Base-by-base conservation (phyloP, 257 asterid species). In the Ophiorrhiza pumila region DNA sequence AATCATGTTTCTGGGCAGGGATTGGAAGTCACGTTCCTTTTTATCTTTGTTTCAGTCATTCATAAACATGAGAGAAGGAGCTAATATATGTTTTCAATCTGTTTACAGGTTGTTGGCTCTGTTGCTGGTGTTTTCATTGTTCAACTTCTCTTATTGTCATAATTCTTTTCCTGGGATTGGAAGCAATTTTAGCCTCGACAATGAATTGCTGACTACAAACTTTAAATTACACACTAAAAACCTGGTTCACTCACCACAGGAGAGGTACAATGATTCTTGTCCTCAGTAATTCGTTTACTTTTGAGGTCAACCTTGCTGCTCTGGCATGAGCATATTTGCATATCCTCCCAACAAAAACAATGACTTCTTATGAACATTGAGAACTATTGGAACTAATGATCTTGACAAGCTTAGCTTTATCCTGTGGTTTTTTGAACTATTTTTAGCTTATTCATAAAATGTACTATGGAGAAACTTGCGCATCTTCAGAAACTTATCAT, bases 51-150 rank as follows among this genome's bases (percentile, higher is more conserved):
- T 12, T 46, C 34, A 27, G 41, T 64, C 13, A 14, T 64, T 31
- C 41, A 15, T 41, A 74, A 42, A 65, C 27, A 74, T 65, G 68
- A 37, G 67, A 53, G 69, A 52, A 41, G 20, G 37, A 27, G 39
- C 22, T 5, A 46, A 27, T 7, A 27, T 29, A 5, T 59, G 39
- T 31, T 7, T 18, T 64, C 47, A 64, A 50, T 17, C 57, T 27
- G 68, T 74, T 45, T 43, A 20, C n/a, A 55, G 17, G 59, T 63
- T 35, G 45, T 74, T 72, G 68, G 34, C 27, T 29, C 5, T 60
- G 12, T 46, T 65, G 53, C 20, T 59, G 49, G 7, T 56, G 17
- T 66, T 23, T 32, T 41, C 56, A 57, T 43, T 74, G 47, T 55
- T 55, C 47, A 65, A 55, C 34, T 65, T 65, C 63, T 37, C 72